A percentile compares a stretch with the other conserved stretches of the same genome.
These are phyloP conservation scores for Trypanosoma vivax DNA, from an alignment of 208 protist genomes.

Conservation along the genomic window DNA sequence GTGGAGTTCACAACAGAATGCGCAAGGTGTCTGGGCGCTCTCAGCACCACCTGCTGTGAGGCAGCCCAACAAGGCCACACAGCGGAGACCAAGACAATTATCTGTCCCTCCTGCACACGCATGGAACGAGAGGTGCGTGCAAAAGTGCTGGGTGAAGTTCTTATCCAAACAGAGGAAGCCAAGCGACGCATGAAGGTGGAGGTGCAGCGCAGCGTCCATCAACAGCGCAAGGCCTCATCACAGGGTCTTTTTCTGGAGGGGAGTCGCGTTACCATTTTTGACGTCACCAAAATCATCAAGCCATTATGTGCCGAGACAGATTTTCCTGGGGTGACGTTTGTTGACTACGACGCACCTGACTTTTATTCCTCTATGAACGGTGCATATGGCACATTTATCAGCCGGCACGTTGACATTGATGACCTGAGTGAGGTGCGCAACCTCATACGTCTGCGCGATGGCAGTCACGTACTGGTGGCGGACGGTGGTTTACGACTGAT, in stretches of 20 bases:
- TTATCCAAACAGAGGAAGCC: conserved; percentile 54
- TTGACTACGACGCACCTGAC: conserved; percentile 48
- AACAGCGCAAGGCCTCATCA: conserved; percentile 76
- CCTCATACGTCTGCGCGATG: conserved; percentile 71
- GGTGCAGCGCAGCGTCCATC: conserved; percentile 56
- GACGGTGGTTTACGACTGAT: conserved; percentile 81
- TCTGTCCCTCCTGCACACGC: conserved; percentile 60
- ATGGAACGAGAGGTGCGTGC: conserved; percentile 67
- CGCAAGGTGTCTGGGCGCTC: conserved; percentile 50
- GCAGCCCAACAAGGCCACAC: conserved; percentile 49
- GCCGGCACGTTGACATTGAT: conserved; percentile 81
- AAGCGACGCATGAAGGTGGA: conserved; percentile 64
- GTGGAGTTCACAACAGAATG: conserved; percentile 77
- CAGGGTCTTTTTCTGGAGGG: conserved; percentile 74
- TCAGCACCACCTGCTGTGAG: conserved; percentile 65
- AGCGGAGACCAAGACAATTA: conserved; percentile 35
- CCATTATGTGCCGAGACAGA: conserved; percentile 74
- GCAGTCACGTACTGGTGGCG: conserved; percentile 73
- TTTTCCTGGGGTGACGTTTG: conserved; percentile 74
- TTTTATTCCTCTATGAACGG: conserved; percentile 57
- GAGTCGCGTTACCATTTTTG: conserved; percentile 64
- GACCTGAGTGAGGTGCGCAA: conserved; percentile 79
- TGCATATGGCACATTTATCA: conserved; percentile 78
- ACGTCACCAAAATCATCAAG: conserved; percentile 61
- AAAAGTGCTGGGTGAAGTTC: conserved; percentile 55